Evolutionary conservation across 2,329 filamentous ascomycete species (phyloP).

Genomic region (Epichloe bromicola): DNA sequence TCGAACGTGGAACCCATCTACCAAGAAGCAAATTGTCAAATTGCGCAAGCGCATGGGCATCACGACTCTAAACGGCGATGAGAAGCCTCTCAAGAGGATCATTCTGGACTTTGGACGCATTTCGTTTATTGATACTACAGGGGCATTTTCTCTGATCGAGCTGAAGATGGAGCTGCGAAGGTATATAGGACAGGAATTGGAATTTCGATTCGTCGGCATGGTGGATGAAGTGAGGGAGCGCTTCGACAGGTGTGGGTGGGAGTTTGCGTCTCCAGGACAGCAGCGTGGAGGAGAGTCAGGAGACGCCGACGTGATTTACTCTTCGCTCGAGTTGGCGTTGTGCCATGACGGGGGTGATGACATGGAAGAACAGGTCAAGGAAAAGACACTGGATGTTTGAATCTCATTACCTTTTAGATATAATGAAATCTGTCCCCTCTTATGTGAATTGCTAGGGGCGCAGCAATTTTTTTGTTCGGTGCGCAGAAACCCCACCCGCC

Average conservation of each 20-base stretch:
- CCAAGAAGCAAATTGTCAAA: slow-evolving; percentile 30
- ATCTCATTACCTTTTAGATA: neutral
- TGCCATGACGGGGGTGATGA: slow-evolving; percentile 8
- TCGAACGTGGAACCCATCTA: slow-evolving; percentile 41
- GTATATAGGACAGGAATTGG: slow-evolving; percentile 32
- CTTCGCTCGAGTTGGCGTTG: slow-evolving; percentile 10
- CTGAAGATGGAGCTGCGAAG: slow-evolving; percentile 33
- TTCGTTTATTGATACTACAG: slow-evolving; percentile 41
- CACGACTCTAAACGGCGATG: slow-evolving; percentile 17
- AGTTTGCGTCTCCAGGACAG: slow-evolving; percentile 17
- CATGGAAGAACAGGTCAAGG: slow-evolving; percentile 1
- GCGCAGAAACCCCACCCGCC: too few species aligned
- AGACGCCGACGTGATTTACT: slow-evolving; percentile 10
- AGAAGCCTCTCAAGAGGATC: slow-evolving; percentile 30
- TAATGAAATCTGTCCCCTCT: too few species aligned
- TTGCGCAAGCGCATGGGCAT: slow-evolving; percentile 29
- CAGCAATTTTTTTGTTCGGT: too few species aligned
- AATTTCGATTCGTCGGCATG: slow-evolving; percentile 37
- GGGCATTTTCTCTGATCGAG: slow-evolving; percentile 33
- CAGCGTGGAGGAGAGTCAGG: slow-evolving; percentile 7
- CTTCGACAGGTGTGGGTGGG: slow-evolving; percentile 26
- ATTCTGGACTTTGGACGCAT: slow-evolving; percentile 39
- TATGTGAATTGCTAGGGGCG: too few species aligned
- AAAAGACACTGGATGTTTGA: slow-evolving; percentile 10
- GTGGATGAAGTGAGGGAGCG: slow-evolving; percentile 26